Base-by-base conservation (phyloP, 2,329 filamentous ascomycete genomes). In the Epichloe gansuensis region DNA sequence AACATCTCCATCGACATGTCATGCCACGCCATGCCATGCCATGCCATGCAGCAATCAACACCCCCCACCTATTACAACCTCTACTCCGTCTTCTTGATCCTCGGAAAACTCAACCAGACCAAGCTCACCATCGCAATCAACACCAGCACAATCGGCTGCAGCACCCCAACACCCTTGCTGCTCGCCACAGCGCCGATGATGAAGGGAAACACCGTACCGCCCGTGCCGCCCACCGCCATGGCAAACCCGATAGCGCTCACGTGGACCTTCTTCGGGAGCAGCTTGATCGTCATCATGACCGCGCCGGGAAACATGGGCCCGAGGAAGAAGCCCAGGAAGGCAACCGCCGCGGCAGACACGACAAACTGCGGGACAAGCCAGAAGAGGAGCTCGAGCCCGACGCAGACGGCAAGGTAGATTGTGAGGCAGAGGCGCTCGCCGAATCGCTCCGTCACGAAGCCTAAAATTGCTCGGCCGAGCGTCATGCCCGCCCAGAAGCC, bases 401-500 rank as follows among this genome's bases (percentile, higher is more conserved):
- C 75, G 8, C 77, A 75, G 7, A 80, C 63, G 4, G 72, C 66
- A 5, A 88, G 74, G 64, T 89, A 89, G 23, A 74, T 66, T n/a
- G 70, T 63, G 17, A 82, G 68, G 50, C 78, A 75, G 3, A 75
- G 59, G 47, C 82, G 80, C 63, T 89, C 86, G 0, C 85, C 85
- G 13, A 82, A 72, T 1, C 74, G 68, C 5, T 83, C 80, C 0
- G 85, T 89, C 0, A 88, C 74, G 55, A 89, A 88, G 0, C 84
- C 84, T 4, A 89, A 67, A 0, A 76, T 63, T 0, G 88, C 70
- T 1, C 86, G 73, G 0, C 86, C 86, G 0, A 84, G 65, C 0
- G 85, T 87, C 60, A 89, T 77, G 1, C 86, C 86, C n/a, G 85
- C 76, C 86, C 86, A 90, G 66, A 88, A 90, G 0, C 85, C 86